Evolutionary conservation across 2,329 filamentous ascomycete genomes (phyloP).

Genomic region (Fusarium sp.): DNA sequence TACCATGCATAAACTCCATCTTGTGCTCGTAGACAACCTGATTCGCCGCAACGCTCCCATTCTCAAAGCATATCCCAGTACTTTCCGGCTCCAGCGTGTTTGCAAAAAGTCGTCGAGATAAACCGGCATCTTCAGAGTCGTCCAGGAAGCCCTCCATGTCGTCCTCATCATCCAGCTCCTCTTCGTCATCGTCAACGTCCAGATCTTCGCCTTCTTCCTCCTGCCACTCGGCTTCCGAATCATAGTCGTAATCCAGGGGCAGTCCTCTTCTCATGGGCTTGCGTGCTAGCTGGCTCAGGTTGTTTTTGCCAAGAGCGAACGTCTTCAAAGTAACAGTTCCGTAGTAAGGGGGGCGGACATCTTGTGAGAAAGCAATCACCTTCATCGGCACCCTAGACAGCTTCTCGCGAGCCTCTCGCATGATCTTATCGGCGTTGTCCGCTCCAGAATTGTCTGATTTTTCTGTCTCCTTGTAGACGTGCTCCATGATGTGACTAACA

Average conservation of each 20-base stretch:
- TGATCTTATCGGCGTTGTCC: slow-evolving; percentile 51
- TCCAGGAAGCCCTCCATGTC: slow-evolving; percentile 93
- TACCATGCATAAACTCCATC: slow-evolving; percentile 81
- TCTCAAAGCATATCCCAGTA: slow-evolving; percentile 88
- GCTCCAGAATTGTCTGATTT: slow-evolving; percentile 52
- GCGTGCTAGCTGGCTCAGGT: slow-evolving; percentile 64
- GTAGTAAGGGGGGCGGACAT: slow-evolving; percentile 77
- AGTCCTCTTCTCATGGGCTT: slow-evolving; percentile 68
- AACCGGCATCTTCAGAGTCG: slow-evolving; percentile 79
- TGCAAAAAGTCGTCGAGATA: slow-evolving; percentile 68
- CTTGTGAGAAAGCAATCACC: slow-evolving; percentile 70
- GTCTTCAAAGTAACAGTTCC: slow-evolving; percentile 77
- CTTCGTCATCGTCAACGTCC: slow-evolving; percentile 75
- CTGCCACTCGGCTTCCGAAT: slow-evolving; percentile 89
- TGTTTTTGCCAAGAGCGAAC: slow-evolving; percentile 56
- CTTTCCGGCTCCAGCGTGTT: slow-evolving; percentile 81
- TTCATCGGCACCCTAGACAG: slow-evolving; percentile 72
- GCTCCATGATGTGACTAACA: slow-evolving; percentile 72
- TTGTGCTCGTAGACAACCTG: slow-evolving; percentile 70
- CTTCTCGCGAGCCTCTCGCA: slow-evolving; percentile 51
- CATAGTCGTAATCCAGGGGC: slow-evolving; percentile 83
- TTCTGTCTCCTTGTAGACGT: slow-evolving; percentile 62
- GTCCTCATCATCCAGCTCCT: slow-evolving; percentile 79
- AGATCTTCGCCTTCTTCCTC: slow-evolving; percentile 79
- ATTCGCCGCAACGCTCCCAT: slow-evolving; percentile 60